Base-by-base conservation (phyloP, 768 basidiomycete species). In the Rhodocollybia butyracea region DNA sequence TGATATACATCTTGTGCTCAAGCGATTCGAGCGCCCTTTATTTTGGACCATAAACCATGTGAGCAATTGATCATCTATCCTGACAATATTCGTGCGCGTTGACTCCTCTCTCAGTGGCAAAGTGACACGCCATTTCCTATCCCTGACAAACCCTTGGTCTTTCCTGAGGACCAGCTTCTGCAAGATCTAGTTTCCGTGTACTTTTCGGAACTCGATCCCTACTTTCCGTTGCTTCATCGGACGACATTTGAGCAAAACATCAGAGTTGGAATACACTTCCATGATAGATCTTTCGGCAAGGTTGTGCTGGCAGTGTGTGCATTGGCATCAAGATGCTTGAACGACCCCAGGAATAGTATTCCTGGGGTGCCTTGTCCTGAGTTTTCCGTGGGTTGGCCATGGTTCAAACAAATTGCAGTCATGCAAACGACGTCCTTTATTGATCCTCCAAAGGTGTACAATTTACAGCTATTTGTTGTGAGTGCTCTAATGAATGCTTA, bases 171-270 rank as follows among this genome's bases (percentile, higher is more conserved):
- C 6, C 84, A 85, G 45, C 74, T 94, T 19, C 73, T 82, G 10
- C 57, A 63, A 1, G 59, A 63, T 0, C 77, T 96, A 26, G 71
- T 91, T 43, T 76, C 86, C 42, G 66, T 78, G 21, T 93, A 86
- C 61, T 96, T 94, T 64, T 59, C 59, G 0, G 61, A 81, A 32
- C 57, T 79, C 57, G 87, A 91, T 60, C 59, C 66, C 3, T 73
- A 81, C 45, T 64, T 80, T 1, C 90, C 91, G 1, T 72, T 94
- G 10, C 70, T 96, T 3, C 91, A 94, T 63, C 80, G 84, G 0
- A 83, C 84, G 1, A 82, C 82, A 19, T 93, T 94, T 58, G 77
- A 85, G 42, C 68, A 69, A 38, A 71, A 76, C 22, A 66, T 88
- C 39, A 64, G 64, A 1, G 73, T 79, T 6, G 77, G 78, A 1